Base-by-base conservation (phyloP, 2,329 filamentous ascomycete species). In the Trichoderma hamatum region DNA sequence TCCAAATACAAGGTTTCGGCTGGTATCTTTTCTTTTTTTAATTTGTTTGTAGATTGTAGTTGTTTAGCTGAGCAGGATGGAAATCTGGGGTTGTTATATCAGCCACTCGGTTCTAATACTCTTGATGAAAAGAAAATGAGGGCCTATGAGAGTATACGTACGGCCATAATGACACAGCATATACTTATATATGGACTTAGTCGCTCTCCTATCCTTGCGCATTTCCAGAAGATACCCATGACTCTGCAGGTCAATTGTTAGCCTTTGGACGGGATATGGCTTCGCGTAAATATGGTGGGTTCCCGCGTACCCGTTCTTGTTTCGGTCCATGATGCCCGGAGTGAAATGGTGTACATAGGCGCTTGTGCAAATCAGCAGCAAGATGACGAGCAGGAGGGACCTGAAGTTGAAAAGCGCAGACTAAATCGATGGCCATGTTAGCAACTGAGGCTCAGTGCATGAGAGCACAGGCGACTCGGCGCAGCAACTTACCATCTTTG, bases 361-460 rank as follows among this genome's bases (percentile, higher is more conserved):
- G 81, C 92, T 94, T 69, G 96, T 97, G 87, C 96, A 99, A 78
- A 98, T 96, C 74, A 96, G 89, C 74, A 99, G 91, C 63, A 99
- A 89, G 76, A 99, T 89, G 74, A 97, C 95, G 75, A 98, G 89
- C 75, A 99, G 88, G 74, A 98, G 91, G 70, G 94, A 97, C 82
- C 97, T 94, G 85, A 99, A 98, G 84, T 98, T 98, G 90, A 99
- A 97, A 77, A 99, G 91, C 67, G 96, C 96, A 70, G 96, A 92
- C 96, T 97, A 76, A 4, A 58, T 26, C 46, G 43, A 30, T 26
- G 32, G 32, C n/a, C 10, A 52, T 9, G 28, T 69, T 32, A 69
- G 67, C 32, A 39, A 34, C 3, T 24, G 1, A 52, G n/a, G n/a
- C n/a, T 52, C 19, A 6, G 9, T 26, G 16, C n/a, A 26, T 14